Conservation (phyloP, 1,284 basidiomycete genomes). For the Phellinidium pouzarii region DNA sequence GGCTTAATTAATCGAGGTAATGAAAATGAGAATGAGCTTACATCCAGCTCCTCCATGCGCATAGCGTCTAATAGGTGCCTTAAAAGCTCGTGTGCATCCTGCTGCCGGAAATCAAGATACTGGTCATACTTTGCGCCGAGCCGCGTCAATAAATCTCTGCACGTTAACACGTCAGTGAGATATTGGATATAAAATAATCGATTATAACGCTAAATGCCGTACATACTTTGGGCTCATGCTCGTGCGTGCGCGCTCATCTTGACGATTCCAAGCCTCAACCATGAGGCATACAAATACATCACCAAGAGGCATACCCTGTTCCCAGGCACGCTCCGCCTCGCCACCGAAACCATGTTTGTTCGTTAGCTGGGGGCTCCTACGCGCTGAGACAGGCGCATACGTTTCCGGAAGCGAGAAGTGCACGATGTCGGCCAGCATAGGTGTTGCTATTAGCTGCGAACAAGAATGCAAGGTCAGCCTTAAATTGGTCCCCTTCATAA, state of each 20-base stretch:
- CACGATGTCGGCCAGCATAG: slow-evolving; percentile 52
- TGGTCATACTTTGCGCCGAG: slow-evolving; percentile 87
- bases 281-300: slow-evolving; percentile 30
- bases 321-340: slow-evolving; percentile 42
- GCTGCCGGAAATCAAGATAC: slow-evolving; percentile 86
- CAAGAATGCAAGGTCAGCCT: slow-evolving; percentile 8
- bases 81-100: slow-evolving; percentile 92
- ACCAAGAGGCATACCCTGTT: slow-evolving; percentile 45
- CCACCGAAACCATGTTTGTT: slow-evolving; percentile 54
- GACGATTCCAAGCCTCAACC: slow-evolving; percentile 53
- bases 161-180: slow-evolving; percentile 7
- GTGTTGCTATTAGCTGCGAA: slow-evolving; percentile 57
- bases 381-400: slow-evolving; percentile 36
- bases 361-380: slow-evolving; percentile 57
- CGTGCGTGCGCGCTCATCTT: slow-evolving; percentile 41
- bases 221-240: slow-evolving; percentile 60
- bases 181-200: not conserved
- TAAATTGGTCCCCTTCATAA: not conserved
- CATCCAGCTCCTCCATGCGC: slow-evolving; percentile 91
- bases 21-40: slow-evolving; percentile 32
- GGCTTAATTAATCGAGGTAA: not conserved
- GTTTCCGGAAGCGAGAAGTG: slow-evolving; percentile 44
- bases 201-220: not conserved
- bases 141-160: slow-evolving; percentile 51
- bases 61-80: slow-evolving; percentile 88